A percentile compares a stretch with the other conserved stretches of the same genome.
Evolutionary conservation across 2,329 filamentous ascomycete species (phyloP).

Genomic region (Monilinia fructicola): DNA sequence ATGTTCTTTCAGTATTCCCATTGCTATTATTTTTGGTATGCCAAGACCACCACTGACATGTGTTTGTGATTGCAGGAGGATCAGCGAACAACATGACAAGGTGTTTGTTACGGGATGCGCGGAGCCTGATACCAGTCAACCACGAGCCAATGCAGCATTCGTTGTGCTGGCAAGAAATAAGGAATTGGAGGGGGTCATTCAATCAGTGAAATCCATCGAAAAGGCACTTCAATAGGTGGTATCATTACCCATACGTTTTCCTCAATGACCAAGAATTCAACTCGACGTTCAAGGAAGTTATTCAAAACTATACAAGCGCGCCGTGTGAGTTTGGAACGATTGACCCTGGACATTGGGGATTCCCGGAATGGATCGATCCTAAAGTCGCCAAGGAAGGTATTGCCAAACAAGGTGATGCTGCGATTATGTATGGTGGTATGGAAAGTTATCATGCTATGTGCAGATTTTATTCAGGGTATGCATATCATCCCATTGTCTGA

Average conservation of each 20-base stretch:
- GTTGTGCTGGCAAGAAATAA: constrained; percentile 95
- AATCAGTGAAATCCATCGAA: constrained; percentile 98
- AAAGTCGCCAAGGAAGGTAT: constrained; percentile 96
- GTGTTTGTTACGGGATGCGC: constrained; percentile 91
- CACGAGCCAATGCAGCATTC: constrained; percentile 90
- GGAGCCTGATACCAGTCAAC: constrained; percentile 73
- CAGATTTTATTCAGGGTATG: constrained; percentile 94
- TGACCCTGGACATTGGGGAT: constrained; percentile 88
- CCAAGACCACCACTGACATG: constrained; percentile 27
- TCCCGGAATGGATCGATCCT: constrained; percentile 91
- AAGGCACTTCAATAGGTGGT: constrained; percentile 98
- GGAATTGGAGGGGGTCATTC: constrained; percentile 91
- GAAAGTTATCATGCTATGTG: constrained; percentile 99
- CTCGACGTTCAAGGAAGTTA: constrained; percentile 82
- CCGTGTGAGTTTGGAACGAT: constrained; percentile 93
- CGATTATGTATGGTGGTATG: constrained; percentile 99
- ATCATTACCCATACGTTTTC: constrained; percentile 97
- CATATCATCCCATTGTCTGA: constrained; percentile 26
- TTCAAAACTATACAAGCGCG: constrained; percentile 86
- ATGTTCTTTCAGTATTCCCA: constrained; percentile 35
- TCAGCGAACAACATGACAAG: constrained; percentile 95
- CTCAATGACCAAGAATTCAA: constrained; percentile 98
- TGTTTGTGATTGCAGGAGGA: constrained; percentile 63
- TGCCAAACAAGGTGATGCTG: constrained; percentile 90
- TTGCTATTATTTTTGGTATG: neutral